Evolutionary conservation across 169 alveolate genomes (phyloP).

Genomic region (Eimeria tenella): DNA sequence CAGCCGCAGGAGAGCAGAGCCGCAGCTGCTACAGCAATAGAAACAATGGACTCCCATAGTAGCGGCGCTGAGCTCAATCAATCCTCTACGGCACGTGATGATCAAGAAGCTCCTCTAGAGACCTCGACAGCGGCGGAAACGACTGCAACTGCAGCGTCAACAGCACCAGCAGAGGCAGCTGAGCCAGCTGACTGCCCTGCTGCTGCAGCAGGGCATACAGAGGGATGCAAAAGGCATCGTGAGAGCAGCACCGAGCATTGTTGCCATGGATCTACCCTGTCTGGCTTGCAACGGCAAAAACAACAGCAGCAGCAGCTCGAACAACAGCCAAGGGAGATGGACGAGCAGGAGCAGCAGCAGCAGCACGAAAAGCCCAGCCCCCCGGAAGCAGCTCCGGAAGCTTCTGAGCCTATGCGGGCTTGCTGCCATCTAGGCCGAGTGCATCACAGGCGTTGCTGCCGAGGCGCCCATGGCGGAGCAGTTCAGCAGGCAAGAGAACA

Average conservation of each 20-base stretch:
- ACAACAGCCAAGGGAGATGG: background rate
- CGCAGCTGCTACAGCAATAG: conserved; percentile 14
- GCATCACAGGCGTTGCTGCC: conserved; percentile 9
- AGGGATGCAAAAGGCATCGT: background rate
- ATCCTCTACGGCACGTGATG: too few relatives aligned
- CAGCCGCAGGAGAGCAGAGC: conserved; percentile 5
- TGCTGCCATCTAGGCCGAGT: conserved; percentile 17
- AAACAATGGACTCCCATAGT: conserved; percentile 25
- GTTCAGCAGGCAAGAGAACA: background rate
- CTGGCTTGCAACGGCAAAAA: background rate
- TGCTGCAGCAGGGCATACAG: background rate
- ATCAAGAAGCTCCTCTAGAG: too few relatives aligned
- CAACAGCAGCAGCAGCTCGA: conserved; percentile 32
- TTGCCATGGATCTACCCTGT: background rate
- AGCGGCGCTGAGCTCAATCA: too few relatives aligned
- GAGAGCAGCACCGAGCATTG: conserved; percentile 2
- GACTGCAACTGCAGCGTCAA: conserved; percentile 8
- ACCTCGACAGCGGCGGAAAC: background rate
- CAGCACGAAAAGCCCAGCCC: background rate
- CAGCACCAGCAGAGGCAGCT: conserved; percentile 11
- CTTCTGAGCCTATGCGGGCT: background rate
- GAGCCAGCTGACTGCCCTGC: background rate
- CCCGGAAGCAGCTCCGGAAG: background rate
- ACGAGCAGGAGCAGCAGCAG: conserved; percentile 2
- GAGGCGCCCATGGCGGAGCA: background rate